phyloP scores from a whole-genome alignment of 176 grass and related monocot species.

The Leersia perrieri region DNA sequence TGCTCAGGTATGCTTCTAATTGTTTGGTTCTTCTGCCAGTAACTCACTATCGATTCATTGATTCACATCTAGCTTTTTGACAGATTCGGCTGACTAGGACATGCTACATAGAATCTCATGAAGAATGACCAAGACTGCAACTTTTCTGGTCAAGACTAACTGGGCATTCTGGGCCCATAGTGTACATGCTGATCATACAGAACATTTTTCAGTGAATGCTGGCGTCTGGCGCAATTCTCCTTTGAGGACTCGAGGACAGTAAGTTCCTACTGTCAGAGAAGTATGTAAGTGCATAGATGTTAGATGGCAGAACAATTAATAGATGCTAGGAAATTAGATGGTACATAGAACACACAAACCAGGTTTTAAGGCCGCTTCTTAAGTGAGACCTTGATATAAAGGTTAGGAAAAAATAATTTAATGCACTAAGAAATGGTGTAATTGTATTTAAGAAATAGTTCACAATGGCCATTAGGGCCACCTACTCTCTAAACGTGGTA shows the following conservation, averaged over 20 bases:
- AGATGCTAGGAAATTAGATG: background rate
- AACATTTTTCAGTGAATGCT: background rate
- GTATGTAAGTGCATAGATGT: background rate
- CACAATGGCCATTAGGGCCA: slow-evolving; percentile 28
- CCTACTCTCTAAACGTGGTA: slow-evolving; percentile 39
- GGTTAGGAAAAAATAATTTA: background rate
- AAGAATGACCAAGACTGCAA: slow-evolving; percentile 8
- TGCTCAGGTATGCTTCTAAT: slow-evolving; percentile 61
- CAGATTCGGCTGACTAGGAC: slow-evolving; percentile 64
- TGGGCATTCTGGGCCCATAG: background rate
- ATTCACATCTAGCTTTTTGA: background rate
- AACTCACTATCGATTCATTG: background rate
- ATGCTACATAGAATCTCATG: slow-evolving; percentile 17
- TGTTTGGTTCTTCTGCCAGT: background rate
- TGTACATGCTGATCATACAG: background rate
- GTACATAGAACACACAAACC: background rate
- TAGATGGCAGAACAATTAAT: background rate
- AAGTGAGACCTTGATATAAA: background rate
- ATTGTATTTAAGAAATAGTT: slow-evolving; percentile 25
- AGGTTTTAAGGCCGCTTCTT: background rate
- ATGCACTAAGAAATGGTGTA: background rate
- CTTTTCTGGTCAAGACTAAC: background rate
- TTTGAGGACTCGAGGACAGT: background rate
- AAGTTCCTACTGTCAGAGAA: background rate
- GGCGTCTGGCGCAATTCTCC: background rate